Evolutionary conservation across 2,329 filamentous ascomycete species (phyloP).

Genomic region (Calonectria ilicicola): DNA sequence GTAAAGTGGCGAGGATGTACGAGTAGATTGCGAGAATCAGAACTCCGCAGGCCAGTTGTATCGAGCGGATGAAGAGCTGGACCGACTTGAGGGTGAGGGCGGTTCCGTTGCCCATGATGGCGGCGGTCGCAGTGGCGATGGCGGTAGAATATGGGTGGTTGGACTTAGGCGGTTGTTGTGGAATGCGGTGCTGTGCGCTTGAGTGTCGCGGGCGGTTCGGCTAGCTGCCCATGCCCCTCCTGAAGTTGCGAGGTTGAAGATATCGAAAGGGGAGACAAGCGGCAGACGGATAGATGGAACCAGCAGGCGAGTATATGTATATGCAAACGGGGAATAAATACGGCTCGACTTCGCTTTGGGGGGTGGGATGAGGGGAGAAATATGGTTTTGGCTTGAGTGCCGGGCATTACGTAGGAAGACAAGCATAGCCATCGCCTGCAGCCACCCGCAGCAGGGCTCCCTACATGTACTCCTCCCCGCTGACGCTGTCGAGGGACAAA

Average conservation of each 20-base stretch:
- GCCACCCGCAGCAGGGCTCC: neutral
- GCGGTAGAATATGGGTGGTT: neutral
- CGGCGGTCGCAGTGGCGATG: neutral
- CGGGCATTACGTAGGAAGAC: constrained; percentile 1
- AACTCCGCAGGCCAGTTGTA: constrained; percentile 79
- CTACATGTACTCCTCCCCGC: neutral
- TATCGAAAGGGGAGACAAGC: neutral
- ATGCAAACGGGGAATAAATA: neutral
- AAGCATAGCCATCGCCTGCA: constrained; percentile 7
- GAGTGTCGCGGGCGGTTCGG: neutral
- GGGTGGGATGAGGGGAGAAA: neutral
- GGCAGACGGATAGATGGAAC: neutral
- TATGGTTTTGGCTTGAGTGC: neutral
- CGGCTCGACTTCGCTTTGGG: neutral
- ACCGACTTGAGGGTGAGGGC: constrained; percentile 72
- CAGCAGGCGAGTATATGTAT: neutral
- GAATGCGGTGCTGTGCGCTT: neutral
- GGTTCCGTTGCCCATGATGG: constrained; percentile 45
- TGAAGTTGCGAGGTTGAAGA: neutral
- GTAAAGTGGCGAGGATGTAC: constrained; percentile 84
- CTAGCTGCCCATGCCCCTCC: neutral
- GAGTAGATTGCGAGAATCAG: constrained; percentile 84
- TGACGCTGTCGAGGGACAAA: neutral
- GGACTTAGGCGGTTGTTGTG: neutral
- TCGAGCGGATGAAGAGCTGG: constrained; percentile 78